Evolutionary conservation across 148 eudicot species (phyloP).

Genomic region (Spergularia bocconei): DNA sequence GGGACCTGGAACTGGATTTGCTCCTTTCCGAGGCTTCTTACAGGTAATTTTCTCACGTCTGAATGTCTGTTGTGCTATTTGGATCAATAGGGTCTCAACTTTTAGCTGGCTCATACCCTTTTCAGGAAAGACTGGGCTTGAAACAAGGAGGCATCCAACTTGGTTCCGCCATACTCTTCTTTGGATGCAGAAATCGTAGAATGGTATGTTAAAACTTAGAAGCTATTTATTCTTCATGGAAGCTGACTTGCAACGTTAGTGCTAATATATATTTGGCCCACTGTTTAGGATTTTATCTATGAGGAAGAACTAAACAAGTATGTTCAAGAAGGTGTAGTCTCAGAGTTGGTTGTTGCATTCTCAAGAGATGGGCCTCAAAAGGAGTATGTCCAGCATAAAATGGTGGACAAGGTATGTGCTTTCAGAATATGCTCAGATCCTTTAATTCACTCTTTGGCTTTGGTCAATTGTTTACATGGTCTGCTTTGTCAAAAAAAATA

Average conservation of each 20-base stretch:
- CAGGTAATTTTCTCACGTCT: slow-evolving; percentile 46
- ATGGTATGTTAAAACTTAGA: slow-evolving; percentile 39
- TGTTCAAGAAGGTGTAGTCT: slow-evolving; percentile 62
- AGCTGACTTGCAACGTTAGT: background rate
- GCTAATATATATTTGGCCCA: slow-evolving; percentile 15
- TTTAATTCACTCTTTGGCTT: background rate
- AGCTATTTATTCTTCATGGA: background rate
- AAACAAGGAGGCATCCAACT: slow-evolving; percentile 66
- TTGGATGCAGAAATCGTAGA: slow-evolving; percentile 86
- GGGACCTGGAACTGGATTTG: slow-evolving; percentile 95
- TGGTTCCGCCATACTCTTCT: slow-evolving; percentile 73
- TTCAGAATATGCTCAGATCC: background rate
- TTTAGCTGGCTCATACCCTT: slow-evolving; percentile 3
- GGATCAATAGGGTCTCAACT: background rate
- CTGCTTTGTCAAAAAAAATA: too few species aligned
- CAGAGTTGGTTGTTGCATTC: slow-evolving; percentile 78
- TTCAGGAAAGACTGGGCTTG: slow-evolving; percentile 80
- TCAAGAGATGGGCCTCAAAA: slow-evolving; percentile 79
- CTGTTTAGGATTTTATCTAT: slow-evolving; percentile 73
- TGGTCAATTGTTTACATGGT: slow-evolving; percentile 6
- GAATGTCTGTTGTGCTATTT: background rate
- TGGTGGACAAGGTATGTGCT: slow-evolving; percentile 61
- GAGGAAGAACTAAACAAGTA: slow-evolving; percentile 71
- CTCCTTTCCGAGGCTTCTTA: slow-evolving; percentile 88
- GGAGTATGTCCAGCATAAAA: slow-evolving; percentile 89